These are phyloP conservation scores for Casaregolazyma suthepensis DNA, from an alignment of 1,139 yeast species.

Conservation along the genomic window DNA sequence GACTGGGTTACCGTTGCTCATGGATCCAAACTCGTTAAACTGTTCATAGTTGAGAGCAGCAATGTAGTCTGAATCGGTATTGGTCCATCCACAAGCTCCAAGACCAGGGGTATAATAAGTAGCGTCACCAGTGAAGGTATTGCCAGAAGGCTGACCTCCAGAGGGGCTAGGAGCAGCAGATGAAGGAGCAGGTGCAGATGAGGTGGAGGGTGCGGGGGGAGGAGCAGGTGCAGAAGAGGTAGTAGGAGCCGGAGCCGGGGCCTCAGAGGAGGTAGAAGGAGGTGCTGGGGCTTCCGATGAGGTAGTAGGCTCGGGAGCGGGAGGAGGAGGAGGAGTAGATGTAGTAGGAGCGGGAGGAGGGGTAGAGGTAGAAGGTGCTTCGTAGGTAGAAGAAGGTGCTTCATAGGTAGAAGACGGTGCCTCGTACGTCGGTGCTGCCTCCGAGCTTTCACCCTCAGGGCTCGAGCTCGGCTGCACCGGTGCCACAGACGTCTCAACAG, in stretches of 20 bases:
- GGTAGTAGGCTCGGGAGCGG: constrained; percentile 15
- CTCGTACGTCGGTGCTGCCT: no score
- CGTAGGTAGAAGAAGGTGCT: constrained; percentile 9
- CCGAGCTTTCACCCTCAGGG: no score
- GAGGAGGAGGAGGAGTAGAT: constrained; percentile 15
- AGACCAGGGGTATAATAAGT: constrained; percentile 54
- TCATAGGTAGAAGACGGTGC: constrained; percentile 11
- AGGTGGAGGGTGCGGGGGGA: constrained; percentile 19
- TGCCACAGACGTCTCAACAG: constrained; percentile 15
- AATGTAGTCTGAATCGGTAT: constrained; percentile 44
- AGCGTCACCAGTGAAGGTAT: constrained; percentile 44
- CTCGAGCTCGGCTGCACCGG: constrained; percentile 2
- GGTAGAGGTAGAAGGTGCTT: constrained; percentile 13
- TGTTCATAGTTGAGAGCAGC: constrained; percentile 36
- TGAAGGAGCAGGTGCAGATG: constrained; percentile 19
- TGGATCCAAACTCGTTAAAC: constrained; percentile 27
- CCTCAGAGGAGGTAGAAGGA: constrained; percentile 8
- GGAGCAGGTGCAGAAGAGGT: constrained; percentile 15
- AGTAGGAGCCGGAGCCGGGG: constrained; percentile 14
- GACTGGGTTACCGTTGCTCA: constrained; percentile 39
- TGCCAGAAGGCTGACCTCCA: constrained; percentile 27
- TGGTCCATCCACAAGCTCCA: constrained; percentile 56
- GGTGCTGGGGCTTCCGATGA: constrained; percentile 10
- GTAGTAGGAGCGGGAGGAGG: constrained; percentile 13
- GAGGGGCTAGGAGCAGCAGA: constrained; percentile 22